Evolutionary conservation across 208 protist species (phyloP), one percentile per base, ranked within the genome.

Genomic region (Trypanosoma theileri): DNA sequence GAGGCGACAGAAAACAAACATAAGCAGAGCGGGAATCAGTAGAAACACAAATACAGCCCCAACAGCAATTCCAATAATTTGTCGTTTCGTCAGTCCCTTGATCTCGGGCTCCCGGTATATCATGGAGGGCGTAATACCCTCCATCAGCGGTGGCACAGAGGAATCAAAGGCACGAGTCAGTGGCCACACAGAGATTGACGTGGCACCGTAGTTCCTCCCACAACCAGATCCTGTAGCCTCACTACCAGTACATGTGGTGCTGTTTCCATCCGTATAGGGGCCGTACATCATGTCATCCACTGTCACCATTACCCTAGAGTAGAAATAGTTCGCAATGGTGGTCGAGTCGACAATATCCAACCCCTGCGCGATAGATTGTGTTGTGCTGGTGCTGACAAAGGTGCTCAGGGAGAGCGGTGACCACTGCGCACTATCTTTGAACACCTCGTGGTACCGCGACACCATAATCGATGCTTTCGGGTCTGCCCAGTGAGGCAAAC

Each of bases 151-250:
- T 11, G 76, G 40, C 28, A 74, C 46, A 7, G 59, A 58, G 17
- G 65, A 66, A 56, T 81, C 50, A 21, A 85, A 59, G 14, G 82
- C 66, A 13, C 73, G 68, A 13, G 46, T 28, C 24, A 82, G 59
- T 0, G 70, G 75, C 48, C 79, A 58, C 11, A 69, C 64, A 11
- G 35, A 35, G 44, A 87, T 83, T 48, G 41, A 50, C 17, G 69
- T 73, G 0, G 85, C 85, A 28, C 81, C 85, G 72, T 79, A 91
- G 69, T 87, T 91, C 19, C 40, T 31, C 28, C 58, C 14, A 44
- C 79, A 88, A 21, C 50, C 42, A 35, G 14, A 13, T 14, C 31
- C 26, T 4, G 0, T 69, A 3, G 28, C 14, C 8, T 6, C 46
- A 1, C 13, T 40, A 19, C 45, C 52, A 41, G 3, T 45, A 55